Conservation (phyloP, 192 early-diverging fungal genomes). For the Coemansia sp. region DNA sequence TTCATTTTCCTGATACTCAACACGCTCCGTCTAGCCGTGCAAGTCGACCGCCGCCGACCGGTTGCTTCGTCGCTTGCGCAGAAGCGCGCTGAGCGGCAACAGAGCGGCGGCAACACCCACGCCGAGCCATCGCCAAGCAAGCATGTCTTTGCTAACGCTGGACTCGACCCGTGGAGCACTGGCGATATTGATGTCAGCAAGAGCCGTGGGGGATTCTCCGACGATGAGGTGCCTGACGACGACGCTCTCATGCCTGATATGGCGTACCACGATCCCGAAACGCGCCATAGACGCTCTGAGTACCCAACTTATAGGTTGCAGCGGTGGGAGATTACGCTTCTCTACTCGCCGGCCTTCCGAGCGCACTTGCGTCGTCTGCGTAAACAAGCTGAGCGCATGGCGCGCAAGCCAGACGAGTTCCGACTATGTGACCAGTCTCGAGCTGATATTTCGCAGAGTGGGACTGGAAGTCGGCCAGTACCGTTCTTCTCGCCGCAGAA, state of each 20-base stretch:
- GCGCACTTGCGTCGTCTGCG: constrained; percentile 38
- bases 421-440: constrained; percentile 39
- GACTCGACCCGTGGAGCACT: background rate
- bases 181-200: constrained; percentile 7
- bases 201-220: constrained; percentile 12
- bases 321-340: constrained; percentile 53
- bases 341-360: constrained; percentile 48
- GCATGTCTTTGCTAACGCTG: background rate
- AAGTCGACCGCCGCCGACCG: constrained; percentile 39
- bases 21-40: constrained; percentile 51
- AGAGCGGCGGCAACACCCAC: background rate
- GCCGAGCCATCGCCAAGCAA: background rate
- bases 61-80: background rate
- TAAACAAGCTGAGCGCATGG: constrained; percentile 36
- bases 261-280: constrained; percentile 50
- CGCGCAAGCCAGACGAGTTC: constrained; percentile 37
- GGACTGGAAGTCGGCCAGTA: constrained; percentile 35
- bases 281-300: constrained; percentile 33
- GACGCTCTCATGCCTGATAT: constrained; percentile 28
- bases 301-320: constrained; percentile 52
- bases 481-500: constrained; percentile 50
- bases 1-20: constrained; percentile 55
- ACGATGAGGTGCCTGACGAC: constrained; percentile 27
- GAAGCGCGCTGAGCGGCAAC: background rate
- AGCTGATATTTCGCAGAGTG: constrained; percentile 7